phyloP scores from a whole-genome alignment of 352 stramenopile genomes.

The Phytophthora sojae region DNA sequence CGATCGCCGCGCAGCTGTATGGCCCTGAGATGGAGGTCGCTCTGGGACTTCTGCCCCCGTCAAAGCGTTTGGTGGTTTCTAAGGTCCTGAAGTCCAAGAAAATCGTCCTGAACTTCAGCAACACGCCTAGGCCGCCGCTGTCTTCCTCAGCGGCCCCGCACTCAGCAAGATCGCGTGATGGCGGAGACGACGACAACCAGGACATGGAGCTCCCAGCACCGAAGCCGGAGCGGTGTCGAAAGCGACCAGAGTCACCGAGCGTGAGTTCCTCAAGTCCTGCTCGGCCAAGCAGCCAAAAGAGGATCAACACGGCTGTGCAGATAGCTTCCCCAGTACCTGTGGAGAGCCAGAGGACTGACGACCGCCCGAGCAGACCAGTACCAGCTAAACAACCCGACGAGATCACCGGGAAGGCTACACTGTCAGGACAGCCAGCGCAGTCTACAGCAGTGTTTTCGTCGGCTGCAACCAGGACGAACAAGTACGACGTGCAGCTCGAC shows the following conservation, averaged over 20 bases:
- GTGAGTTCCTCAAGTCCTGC: slow-evolving; percentile 46
- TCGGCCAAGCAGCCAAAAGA: slow-evolving; percentile 52
- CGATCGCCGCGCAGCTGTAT: slow-evolving; percentile 57
- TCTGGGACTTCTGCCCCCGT: slow-evolving; percentile 62
- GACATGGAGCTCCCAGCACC: slow-evolving; percentile 4
- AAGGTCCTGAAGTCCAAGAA: slow-evolving; percentile 67
- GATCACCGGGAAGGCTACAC: background rate
- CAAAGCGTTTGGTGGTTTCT: slow-evolving; percentile 57
- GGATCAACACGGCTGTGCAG: slow-evolving; percentile 42
- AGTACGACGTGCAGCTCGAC: slow-evolving; percentile 42
- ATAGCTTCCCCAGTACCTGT: too few species aligned
- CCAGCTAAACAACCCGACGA: slow-evolving; percentile 3
- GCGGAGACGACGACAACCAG: slow-evolving; percentile 34
- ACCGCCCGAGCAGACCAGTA: background rate
- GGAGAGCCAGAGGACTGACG: slow-evolving; percentile 5
- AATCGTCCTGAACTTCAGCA: slow-evolving; percentile 54
- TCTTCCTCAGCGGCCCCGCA: slow-evolving; percentile 14
- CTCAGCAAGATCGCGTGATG: slow-evolving; percentile 19
- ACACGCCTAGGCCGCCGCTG: slow-evolving; percentile 16
- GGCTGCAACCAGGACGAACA: slow-evolving; percentile 6
- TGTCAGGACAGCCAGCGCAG: slow-evolving; percentile 2
- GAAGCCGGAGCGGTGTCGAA: slow-evolving; percentile 50
- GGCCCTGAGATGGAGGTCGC: slow-evolving; percentile 58
- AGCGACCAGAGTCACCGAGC: slow-evolving; percentile 58
- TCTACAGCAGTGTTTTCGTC: slow-evolving; percentile 18